Conservation (phyloP, 2,329 filamentous ascomycete species). For the Fusarium sororula region DNA sequence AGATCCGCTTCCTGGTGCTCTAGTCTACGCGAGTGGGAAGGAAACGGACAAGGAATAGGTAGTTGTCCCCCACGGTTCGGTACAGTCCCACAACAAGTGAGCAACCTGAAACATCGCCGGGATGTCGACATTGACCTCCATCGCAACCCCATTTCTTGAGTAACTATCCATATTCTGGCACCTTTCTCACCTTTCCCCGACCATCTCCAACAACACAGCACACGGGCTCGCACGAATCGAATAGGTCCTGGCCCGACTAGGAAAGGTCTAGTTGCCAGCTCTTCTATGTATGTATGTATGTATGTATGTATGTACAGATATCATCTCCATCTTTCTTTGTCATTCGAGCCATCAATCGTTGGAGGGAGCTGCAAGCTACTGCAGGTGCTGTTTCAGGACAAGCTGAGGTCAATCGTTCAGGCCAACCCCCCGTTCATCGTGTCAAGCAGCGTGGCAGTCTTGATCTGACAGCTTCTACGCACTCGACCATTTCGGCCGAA, state of each 20-base stretch:
- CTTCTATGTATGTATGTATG: neutral
- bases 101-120: constrained; percentile 43
- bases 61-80: constrained; percentile 28
- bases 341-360: neutral
- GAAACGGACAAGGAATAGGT: constrained; percentile 24
- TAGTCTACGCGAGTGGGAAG: neutral
- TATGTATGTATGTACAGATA: neutral
- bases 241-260: neutral
- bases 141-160: constrained; percentile 27
- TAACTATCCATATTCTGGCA: constrained; percentile 8
- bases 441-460: neutral
- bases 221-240: neutral
- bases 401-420: constrained; percentile 17
- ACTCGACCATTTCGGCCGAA: constrained; percentile 17
- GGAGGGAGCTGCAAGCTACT: constrained; percentile 11
- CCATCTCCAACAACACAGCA: constrained; percentile 1
- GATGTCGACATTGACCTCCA: constrained; percentile 22
- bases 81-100: constrained; percentile 33
- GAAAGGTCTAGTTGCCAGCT: neutral
- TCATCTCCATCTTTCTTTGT: constrained; percentile 4
- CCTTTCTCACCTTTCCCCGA: constrained; percentile 2
- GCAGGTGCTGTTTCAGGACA: constrained; percentile 27
- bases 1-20: neutral
- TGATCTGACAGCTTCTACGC: constrained; percentile 1
- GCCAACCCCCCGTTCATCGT: constrained; percentile 1